Percentiles rank a stretch among this genome's conserved stretches.
These are phyloP conservation scores for Trichoderma citrinoviride DNA, from an alignment of 2,329 filamentous ascomycete species.

Conservation along the genomic window DNA sequence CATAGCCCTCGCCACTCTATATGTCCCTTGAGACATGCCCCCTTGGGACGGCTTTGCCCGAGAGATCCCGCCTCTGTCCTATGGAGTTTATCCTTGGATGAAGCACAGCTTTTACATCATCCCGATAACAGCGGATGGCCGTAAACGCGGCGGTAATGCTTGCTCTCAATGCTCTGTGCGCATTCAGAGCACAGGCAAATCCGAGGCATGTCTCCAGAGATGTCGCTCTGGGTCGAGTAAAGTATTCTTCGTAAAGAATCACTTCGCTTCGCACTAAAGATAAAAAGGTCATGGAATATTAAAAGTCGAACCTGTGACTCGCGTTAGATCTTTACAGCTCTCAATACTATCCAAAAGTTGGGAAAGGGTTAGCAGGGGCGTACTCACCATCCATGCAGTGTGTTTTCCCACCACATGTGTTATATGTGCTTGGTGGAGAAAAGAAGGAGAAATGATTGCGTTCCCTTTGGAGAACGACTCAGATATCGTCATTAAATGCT, in stretches of 20 bases:
- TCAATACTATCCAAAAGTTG: conserved; percentile 11
- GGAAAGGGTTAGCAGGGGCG: not conserved
- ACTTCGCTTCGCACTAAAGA: not conserved
- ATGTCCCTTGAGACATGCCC: too few relatives aligned
- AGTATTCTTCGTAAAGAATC: not conserved
- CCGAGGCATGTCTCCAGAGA: not conserved
- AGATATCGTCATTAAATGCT: not conserved
- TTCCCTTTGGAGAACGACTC: not conserved
- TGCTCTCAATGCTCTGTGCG: too few relatives aligned
- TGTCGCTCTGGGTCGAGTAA: not conserved
- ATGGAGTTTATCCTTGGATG: too few relatives aligned
- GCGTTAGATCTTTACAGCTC: not conserved
- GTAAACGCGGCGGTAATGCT: too few relatives aligned
- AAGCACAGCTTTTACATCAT: too few relatives aligned
- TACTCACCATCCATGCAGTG: not conserved
- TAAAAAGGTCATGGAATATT: not conserved
- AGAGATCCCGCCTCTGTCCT: too few relatives aligned
- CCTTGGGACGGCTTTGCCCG: too few relatives aligned
- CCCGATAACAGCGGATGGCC: too few relatives aligned
- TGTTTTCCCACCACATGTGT: not conserved
- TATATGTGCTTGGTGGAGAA: too few relatives aligned
- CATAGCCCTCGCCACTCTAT: too few relatives aligned
- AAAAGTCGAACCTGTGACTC: not conserved
- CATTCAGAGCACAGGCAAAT: too few relatives aligned
- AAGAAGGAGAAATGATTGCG: not conserved